These are phyloP conservation scores for Leptoxyphium fumago DNA, from an alignment of 2,329 filamentous ascomycete species.

Conservation along the genomic window DNA sequence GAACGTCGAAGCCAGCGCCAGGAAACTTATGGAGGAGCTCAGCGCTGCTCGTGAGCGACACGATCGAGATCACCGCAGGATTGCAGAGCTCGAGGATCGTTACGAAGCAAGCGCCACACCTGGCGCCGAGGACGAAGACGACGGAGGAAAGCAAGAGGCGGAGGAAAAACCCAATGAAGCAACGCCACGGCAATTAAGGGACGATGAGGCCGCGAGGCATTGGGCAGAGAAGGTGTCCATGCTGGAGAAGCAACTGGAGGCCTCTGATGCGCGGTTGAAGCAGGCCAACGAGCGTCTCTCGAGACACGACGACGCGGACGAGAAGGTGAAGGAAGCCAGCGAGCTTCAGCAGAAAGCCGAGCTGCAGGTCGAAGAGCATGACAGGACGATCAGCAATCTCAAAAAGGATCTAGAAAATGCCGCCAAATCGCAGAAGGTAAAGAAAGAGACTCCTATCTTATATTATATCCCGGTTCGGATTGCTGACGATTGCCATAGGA, in stretches of 20 bases:
- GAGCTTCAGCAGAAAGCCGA: conserved; percentile 7
- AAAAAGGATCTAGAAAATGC: conserved; percentile 15
- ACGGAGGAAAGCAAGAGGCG: conserved; percentile 7
- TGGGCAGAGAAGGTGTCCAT: conserved; percentile 16
- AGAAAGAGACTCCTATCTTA: neutral
- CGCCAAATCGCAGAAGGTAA: conserved; percentile 2
- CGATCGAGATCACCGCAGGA: conserved; percentile 32
- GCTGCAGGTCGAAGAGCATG: conserved; percentile 13
- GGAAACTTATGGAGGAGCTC: conserved; percentile 31
- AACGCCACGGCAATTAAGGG: neutral
- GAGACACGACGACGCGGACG: conserved; percentile 14
- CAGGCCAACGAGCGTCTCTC: conserved; percentile 18
- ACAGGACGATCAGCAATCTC: conserved; percentile 14
- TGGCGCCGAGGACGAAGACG: conserved; percentile 5
- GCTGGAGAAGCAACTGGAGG: conserved; percentile 18
- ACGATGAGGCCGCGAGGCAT: conserved; percentile 14
- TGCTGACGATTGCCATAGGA: conserved; percentile 9
- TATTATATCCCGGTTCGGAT: neutral
- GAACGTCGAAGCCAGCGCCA: conserved; percentile 33
- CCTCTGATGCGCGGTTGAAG: conserved; percentile 18
- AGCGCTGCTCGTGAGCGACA: conserved; percentile 33
- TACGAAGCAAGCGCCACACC: conserved; percentile 20
- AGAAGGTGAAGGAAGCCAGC: conserved; percentile 4
- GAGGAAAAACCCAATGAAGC: conserved; percentile 4
- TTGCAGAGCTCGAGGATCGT: conserved; percentile 32